A percentile compares a stretch with the other conserved stretches of the same genome.
Conservation (phyloP, 2,329 filamentous ascomycete genomes). For the Colletotrichum sp. region DNA sequence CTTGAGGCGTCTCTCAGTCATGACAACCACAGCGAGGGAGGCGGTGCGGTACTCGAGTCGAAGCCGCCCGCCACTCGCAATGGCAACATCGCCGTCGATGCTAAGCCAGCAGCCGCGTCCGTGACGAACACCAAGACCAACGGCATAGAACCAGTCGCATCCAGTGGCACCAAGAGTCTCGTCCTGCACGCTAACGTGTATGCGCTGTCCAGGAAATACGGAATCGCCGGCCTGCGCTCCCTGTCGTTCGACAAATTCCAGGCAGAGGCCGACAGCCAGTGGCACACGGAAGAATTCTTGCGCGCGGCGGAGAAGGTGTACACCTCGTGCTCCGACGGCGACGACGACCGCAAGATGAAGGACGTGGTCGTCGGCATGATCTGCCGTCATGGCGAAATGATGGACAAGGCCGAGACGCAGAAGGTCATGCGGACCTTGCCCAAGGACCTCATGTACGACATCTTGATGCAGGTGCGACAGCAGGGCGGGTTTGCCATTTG, state of each 20-base stretch:
- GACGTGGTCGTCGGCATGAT: conserved; percentile 10
- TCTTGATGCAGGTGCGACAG: background rate
- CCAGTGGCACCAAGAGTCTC: background rate
- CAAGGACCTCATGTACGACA: conserved; percentile 8
- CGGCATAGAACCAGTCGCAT: background rate
- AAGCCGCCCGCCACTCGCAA: background rate
- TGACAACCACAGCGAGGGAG: background rate
- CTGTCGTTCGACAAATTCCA: background rate
- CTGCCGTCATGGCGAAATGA: background rate
- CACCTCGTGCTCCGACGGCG: background rate
- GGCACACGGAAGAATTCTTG: conserved; percentile 11
- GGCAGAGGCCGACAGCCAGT: background rate
- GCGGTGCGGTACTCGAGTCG: background rate
- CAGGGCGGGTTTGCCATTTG: conserved; percentile 4
- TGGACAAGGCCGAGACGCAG: conserved; percentile 3
- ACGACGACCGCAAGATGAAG: conserved; percentile 6
- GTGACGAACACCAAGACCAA: background rate
- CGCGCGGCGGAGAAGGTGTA: conserved; percentile 6
- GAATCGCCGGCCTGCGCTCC: background rate
- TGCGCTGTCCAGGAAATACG: conserved; percentile 1
- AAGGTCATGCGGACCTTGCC: conserved; percentile 6
- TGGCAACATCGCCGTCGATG: background rate
- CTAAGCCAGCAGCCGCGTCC: background rate
- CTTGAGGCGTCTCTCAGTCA: background rate
- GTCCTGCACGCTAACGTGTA: conserved; percentile 9